Evolutionary conservation across 2,329 filamentous ascomycete species (phyloP).

Genomic region (Sarocladium oryzae): DNA sequence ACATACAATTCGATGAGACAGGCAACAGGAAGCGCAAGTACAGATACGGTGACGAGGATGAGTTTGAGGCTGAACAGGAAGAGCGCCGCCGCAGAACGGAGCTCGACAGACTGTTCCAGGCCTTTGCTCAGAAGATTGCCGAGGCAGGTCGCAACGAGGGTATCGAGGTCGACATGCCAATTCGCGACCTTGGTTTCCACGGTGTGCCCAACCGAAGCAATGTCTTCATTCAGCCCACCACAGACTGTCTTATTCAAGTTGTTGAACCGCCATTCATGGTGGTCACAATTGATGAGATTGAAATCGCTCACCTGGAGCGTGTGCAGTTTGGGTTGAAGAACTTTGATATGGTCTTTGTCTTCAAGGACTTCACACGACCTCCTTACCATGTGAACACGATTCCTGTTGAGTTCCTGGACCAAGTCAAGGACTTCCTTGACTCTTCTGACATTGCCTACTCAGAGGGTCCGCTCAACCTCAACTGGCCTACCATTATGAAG

Average conservation of each 20-base stretch:
- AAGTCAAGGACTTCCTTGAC: slow-evolving; percentile 97
- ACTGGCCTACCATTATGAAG: slow-evolving; percentile 99
- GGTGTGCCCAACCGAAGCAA: slow-evolving; percentile 95
- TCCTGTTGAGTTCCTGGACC: slow-evolving; percentile 87
- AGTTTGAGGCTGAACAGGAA: slow-evolving; percentile 97
- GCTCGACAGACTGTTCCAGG: slow-evolving; percentile 91
- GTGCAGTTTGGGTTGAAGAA: slow-evolving; percentile 97
- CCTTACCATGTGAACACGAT: slow-evolving; percentile 97
- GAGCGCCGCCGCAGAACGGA: slow-evolving; percentile 86
- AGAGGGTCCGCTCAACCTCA: slow-evolving; percentile 93
- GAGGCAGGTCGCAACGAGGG: slow-evolving; percentile 88
- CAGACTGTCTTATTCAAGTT: slow-evolving; percentile 92
- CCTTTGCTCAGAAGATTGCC: slow-evolving; percentile 94
- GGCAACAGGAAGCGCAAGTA: slow-evolving; percentile 97
- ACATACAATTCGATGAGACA: slow-evolving; percentile 98
- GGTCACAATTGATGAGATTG: slow-evolving; percentile 89
- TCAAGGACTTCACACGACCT: slow-evolving; percentile 90
- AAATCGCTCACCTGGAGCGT: slow-evolving; percentile 91
- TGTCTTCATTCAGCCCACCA: slow-evolving; percentile 91
- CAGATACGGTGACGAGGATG: slow-evolving; percentile 94
- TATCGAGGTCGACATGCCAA: slow-evolving; percentile 91
- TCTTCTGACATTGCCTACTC: slow-evolving; percentile 90
- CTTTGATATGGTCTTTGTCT: slow-evolving; percentile 96
- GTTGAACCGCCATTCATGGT: slow-evolving; percentile 97
- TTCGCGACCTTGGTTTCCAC: slow-evolving; percentile 92